These are phyloP conservation scores for Metschnikowia drakensbergensis DNA, from an alignment of 805 yeast species.

Conservation along the genomic window DNA sequence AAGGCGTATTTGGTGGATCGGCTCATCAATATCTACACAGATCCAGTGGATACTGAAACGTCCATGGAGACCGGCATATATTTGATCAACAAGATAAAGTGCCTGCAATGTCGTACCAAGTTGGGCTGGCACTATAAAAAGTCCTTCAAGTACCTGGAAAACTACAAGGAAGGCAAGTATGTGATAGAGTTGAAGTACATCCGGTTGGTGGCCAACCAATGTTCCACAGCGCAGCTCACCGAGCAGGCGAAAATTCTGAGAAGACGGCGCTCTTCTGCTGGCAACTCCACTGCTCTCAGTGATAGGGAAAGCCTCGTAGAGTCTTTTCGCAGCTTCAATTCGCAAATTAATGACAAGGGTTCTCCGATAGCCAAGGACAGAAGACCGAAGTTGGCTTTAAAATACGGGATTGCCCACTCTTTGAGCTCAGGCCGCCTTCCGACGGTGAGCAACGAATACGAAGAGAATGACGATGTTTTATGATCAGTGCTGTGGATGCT, in stretches of 20 bases:
- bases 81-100: conserved; percentile 32
- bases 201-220: conserved; percentile 32
- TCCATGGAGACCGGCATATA: conserved; percentile 40
- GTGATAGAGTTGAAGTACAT: conserved; percentile 40
- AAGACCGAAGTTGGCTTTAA: background rate
- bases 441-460: background rate
- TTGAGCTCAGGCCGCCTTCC: background rate
- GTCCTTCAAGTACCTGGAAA: conserved; percentile 31
- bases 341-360: background rate
- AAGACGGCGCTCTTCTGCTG: conserved; percentile 21
- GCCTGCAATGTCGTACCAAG: conserved; percentile 35
- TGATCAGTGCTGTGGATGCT: no score
- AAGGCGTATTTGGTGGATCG: conserved; percentile 40
- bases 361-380: background rate
- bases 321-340: conserved; percentile 12
- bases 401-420: background rate
- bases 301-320: conserved; percentile 6
- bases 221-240: conserved; percentile 29
- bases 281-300: conserved; percentile 7
- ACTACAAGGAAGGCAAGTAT: conserved; percentile 43
- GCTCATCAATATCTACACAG: conserved; percentile 33
- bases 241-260: conserved; percentile 31
- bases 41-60: conserved; percentile 27
- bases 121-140: conserved; percentile 44
- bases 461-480: background rate